Conservation (phyloP, 2,329 filamentous ascomycete species). For the Colletotrichum higginsianum region DNA sequence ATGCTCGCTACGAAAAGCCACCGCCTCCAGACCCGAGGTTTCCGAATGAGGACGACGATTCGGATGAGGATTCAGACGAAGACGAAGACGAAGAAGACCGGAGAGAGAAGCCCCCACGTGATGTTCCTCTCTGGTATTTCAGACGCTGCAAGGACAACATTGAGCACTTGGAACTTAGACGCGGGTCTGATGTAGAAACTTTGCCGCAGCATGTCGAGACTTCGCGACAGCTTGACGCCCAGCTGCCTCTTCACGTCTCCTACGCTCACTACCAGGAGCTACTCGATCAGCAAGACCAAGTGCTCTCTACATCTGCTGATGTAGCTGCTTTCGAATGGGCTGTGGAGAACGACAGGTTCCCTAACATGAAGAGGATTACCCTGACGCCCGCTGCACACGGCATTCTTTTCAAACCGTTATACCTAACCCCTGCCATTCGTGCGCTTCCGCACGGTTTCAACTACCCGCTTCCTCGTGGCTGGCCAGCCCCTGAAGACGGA, state of each 20-base stretch:
- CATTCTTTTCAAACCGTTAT: slow-evolving; percentile 52
- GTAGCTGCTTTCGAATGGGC: slow-evolving; percentile 51
- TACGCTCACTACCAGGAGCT: slow-evolving; percentile 53
- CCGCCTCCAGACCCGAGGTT: background rate
- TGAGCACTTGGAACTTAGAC: background rate
- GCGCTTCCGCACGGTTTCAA: slow-evolving; percentile 56
- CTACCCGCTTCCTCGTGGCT: slow-evolving; percentile 55
- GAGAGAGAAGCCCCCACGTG: background rate
- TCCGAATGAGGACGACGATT: background rate
- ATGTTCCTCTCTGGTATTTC: slow-evolving; percentile 8
- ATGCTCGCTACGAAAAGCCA: slow-evolving; percentile 44
- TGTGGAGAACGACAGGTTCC: slow-evolving; percentile 50
- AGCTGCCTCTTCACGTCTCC: slow-evolving; percentile 21
- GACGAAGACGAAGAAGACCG: slow-evolving; percentile 1
- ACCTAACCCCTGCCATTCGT: slow-evolving; percentile 60
- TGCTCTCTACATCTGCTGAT: slow-evolving; percentile 49
- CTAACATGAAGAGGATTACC: slow-evolving; percentile 53
- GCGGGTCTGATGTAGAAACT: background rate
- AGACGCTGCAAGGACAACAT: background rate
- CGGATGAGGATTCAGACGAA: background rate
- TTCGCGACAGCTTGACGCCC: slow-evolving; percentile 9
- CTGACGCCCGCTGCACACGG: slow-evolving; percentile 59
- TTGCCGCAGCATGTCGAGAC: background rate
- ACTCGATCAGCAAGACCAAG: slow-evolving; percentile 50
- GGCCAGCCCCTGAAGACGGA: slow-evolving; percentile 42